Percentiles rank a stretch among this genome's conserved stretches.
Conservation (phyloP, 2,329 filamentous ascomycete species). For the Fusarium sp. region DNA sequence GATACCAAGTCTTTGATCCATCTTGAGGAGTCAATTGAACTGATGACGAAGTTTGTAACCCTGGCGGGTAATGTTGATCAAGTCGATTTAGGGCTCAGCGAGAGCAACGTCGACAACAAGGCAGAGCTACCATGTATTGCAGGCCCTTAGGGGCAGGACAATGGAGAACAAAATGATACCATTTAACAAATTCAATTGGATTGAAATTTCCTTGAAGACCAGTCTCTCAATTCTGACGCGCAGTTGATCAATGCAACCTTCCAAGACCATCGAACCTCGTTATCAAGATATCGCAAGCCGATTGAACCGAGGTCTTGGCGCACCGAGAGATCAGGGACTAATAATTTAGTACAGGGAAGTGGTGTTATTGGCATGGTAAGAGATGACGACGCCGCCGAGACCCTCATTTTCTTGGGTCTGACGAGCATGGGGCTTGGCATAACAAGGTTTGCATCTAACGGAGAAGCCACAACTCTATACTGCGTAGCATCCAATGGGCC, state of each 20-base stretch:
- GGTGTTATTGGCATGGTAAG: background rate
- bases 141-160: background rate
- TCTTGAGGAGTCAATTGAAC: background rate
- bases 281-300: background rate
- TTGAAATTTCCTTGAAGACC: background rate
- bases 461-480: conserved; percentile 1
- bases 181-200: background rate
- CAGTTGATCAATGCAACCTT: background rate
- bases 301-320: background rate
- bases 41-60: no score
- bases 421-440: conserved; percentile 13
- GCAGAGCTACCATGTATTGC: no score
- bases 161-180: background rate
- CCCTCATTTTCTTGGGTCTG: conserved; percentile 7
- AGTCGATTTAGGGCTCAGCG: background rate
- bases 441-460: conserved; percentile 9
- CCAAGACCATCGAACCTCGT: background rate
- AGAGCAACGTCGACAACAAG: background rate
- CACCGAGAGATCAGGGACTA: background rate
- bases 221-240: background rate
- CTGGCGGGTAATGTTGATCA: background rate
- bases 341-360: background rate
- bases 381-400: conserved; percentile 10
- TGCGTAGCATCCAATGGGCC: background rate
- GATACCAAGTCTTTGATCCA: background rate